phyloP scores from a whole-genome alignment of 140 eudicot genomes.

The Stevia rebaudiana region DNA sequence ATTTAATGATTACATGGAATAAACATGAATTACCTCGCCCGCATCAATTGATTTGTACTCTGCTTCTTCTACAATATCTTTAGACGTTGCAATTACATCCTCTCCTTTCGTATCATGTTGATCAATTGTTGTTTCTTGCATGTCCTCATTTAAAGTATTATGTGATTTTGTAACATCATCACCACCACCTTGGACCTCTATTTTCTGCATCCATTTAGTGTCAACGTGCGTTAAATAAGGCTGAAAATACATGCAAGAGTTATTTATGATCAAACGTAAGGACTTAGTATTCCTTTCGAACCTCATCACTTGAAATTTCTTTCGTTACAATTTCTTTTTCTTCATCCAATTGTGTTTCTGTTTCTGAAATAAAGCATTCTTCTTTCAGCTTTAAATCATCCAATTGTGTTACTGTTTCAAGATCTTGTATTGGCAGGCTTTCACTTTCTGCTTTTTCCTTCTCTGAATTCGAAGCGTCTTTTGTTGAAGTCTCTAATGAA shows the following conservation, averaged over 20 bases:
- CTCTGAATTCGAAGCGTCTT: constrained; percentile 12
- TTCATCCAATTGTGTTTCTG: constrained; percentile 13
- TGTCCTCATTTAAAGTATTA: constrained; percentile 9
- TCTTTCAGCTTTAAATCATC: constrained; percentile 14
- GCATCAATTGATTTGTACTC: constrained; percentile 14
- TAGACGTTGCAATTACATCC: not conserved
- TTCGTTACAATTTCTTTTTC: constrained; percentile 10
- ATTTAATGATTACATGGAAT: not conserved
- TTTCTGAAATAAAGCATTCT: constrained; percentile 14
- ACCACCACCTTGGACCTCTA: not conserved
- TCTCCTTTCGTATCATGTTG: constrained; percentile 15
- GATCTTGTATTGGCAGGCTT: constrained; percentile 8
- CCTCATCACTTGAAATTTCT: constrained; percentile 35
- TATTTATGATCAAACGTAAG: not conserved
- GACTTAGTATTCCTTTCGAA: constrained; percentile 2
- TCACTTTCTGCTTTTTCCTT: constrained; percentile 19
- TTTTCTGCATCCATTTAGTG: constrained; percentile 10
- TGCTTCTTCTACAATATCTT: constrained; percentile 18
- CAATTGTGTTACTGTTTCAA: constrained; percentile 14
- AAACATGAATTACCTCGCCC: constrained; percentile 13
- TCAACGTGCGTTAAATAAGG: not conserved
- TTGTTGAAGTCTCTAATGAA: constrained; percentile 18
- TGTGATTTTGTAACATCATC: not conserved
- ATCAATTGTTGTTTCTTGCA: not conserved
- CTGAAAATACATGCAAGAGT: constrained; percentile 8